Percentiles rank a stretch among this genome's conserved stretches.
phyloP scores from a whole-genome alignment of 2,329 filamentous ascomycete genomes.

The Didymella pinodella region DNA sequence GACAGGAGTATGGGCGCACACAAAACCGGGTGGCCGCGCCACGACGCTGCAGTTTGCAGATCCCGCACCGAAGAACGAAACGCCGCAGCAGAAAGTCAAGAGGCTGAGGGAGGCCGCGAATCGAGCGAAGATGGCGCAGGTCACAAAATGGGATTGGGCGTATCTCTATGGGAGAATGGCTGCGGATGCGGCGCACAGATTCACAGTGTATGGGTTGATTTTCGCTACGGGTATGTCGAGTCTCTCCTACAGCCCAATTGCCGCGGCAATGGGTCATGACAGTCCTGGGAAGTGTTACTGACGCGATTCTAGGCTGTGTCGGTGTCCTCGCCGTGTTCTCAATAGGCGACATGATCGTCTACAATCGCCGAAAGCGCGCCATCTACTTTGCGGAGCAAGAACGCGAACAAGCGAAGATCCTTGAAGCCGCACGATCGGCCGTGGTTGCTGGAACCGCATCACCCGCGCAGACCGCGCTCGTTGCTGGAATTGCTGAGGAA shows the following conservation, averaged over 20 bases:
- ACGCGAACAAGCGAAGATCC: conserved; percentile 52
- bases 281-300: not conserved
- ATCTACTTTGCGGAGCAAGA: conserved; percentile 67
- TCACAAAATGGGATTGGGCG: conserved; percentile 61
- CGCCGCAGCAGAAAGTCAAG: conserved; percentile 62
- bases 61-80: conserved; percentile 57
- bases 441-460: conserved; percentile 55
- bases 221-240: conserved; percentile 63
- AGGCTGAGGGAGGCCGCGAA: conserved; percentile 60
- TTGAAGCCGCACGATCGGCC: conserved; percentile 56
- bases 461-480: conserved; percentile 60
- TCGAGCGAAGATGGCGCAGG: conserved; percentile 57
- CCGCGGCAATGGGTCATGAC: not conserved
- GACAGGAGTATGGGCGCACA: conserved; percentile 73
- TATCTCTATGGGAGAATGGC: conserved; percentile 49
- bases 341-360: conserved; percentile 70
- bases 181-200: conserved; percentile 68
- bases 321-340: conserved; percentile 70
- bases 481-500: conserved; percentile 68
- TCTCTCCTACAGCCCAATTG: conserved; percentile 21
- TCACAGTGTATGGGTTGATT: conserved; percentile 67
- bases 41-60: conserved; percentile 52
- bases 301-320: conserved; percentile 58
- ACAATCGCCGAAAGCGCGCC: conserved; percentile 70
- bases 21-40: conserved; percentile 61